Percentiles rank a stretch among this genome's conserved stretches.
These are phyloP conservation scores for Alternaria dauci DNA, from an alignment of 2,329 filamentous ascomycete genomes.

Conservation along the genomic window DNA sequence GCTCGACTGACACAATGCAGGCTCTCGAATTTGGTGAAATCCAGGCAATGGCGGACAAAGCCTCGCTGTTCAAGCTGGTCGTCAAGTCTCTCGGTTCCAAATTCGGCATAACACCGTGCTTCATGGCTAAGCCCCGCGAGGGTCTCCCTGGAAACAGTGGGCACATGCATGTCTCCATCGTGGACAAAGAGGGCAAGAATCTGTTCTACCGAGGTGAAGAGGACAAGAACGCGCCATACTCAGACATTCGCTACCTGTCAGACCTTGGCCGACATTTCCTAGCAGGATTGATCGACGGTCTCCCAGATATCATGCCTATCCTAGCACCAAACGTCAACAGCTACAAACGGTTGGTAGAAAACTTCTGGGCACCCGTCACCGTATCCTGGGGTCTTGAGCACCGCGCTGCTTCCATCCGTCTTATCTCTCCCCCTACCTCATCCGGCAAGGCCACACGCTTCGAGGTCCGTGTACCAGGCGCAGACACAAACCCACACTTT, in stretches of 20 bases:
- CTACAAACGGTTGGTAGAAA: conserved; percentile 97
- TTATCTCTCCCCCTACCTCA: conserved; percentile 87
- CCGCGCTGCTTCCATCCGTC: conserved; percentile 85
- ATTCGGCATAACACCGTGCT: conserved; percentile 92
- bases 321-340: conserved; percentile 95
- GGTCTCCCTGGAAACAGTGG: conserved; percentile 94
- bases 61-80: conserved; percentile 91
- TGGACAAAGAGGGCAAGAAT: conserved; percentile 82
- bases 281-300: conserved; percentile 84
- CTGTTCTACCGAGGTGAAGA: conserved; percentile 77
- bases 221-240: conserved; percentile 69
- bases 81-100: conserved; percentile 89
- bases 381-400: conserved; percentile 98
- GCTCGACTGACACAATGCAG: conserved; percentile 57
- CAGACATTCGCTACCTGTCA: conserved; percentile 77
- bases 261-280: conserved; percentile 93
- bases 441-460: conserved; percentile 88
- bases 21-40: conserved; percentile 90
- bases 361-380: conserved; percentile 98
- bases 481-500: conserved; percentile 88
- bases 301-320: conserved; percentile 95
- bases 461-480: conserved; percentile 92
- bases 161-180: conserved; percentile 92
- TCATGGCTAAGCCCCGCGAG: conserved; percentile 97
- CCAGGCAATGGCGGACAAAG: conserved; percentile 88